These are phyloP conservation scores for Xylaria hypoxylon DNA, from an alignment of 2,329 filamentous ascomycete genomes.

Conservation along the genomic window DNA sequence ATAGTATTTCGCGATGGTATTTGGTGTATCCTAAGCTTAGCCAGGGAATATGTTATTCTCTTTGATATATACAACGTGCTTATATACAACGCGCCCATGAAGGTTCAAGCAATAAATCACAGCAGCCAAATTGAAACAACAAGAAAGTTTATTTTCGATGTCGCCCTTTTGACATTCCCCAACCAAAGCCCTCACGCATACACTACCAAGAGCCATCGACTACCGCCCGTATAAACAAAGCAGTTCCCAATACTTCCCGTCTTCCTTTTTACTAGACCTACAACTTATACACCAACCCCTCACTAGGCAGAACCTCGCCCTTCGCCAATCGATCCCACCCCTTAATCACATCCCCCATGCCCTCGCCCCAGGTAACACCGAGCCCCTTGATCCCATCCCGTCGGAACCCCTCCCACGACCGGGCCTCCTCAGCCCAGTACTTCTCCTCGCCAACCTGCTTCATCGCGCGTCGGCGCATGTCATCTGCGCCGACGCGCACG, in stretches of 20 bases:
- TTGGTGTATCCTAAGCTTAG: no score
- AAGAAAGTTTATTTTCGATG: no score
- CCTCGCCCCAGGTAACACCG: conserved; percentile 44
- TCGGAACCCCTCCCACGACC: conserved; percentile 42
- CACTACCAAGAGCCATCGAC: neutral
- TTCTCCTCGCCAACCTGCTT: conserved; percentile 41
- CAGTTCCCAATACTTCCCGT: neutral
- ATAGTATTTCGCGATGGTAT: no score
- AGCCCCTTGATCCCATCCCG: conserved; percentile 43
- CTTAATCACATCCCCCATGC: conserved; percentile 45
- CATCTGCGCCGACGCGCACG: conserved; percentile 41
- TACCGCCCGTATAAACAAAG: neutral
- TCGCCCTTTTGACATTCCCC: neutral
- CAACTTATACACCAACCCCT: conserved; percentile 48
- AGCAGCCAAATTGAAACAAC: no score
- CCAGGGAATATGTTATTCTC: no score
- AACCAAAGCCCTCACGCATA: neutral
- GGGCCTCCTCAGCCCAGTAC: conserved; percentile 40
- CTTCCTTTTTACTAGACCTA: conserved; percentile 16
- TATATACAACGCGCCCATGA: no score
- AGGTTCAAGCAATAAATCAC: no score
- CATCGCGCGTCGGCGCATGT: conserved; percentile 43
- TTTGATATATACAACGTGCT: no score
- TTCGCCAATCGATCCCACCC: conserved; percentile 47
- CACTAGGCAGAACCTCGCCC: conserved; percentile 43